Evolutionary conservation across 2,329 filamentous ascomycete species (phyloP), one percentile per base, ranked within the genome.

Genomic region (Aureobasidium lini): DNA sequence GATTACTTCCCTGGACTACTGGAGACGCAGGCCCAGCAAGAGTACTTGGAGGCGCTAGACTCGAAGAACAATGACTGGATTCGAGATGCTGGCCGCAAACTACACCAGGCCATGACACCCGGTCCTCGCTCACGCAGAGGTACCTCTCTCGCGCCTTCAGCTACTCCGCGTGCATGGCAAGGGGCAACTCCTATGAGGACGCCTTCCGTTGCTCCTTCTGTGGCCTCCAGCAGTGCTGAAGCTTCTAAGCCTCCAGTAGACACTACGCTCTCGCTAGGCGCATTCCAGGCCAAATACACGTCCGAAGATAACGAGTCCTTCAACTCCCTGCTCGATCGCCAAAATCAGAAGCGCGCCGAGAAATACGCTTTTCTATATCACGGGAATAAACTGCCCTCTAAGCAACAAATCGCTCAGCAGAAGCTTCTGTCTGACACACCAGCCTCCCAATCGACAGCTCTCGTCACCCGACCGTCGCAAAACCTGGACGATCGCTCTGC

Each of bases 271-370:
- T 91, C 87, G 61, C 80, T 99, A 1, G 84, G 86, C 57, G 84
- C 86, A 1, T 99, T 96, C 68, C 94, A 99, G 70, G 82, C 88
- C 3, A 93, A 89, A 65, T 97, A 96, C 75, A 99, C 93, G 1
- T 96, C 90, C 68, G 94, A 99, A 73, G 94, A 99, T 71, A 97
- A 97, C 69, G 94, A 96, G 70, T 95, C 89, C 66, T 97, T 99
- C 76, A 95, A 96, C 73, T 88, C 87, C 66, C 79, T 99, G 1
- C 78, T 97, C 31, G 94, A 99, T 75, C 89, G 86, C 68, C 90
- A 96, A 69, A 99, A 96, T 69, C 81, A 86, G 62, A 93, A 91
- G 71, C 84, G 81, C 53, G 86, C 88, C 0, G 87, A 92, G 68
- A 95, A 93, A 67, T 89, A 96, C 69, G 85, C 85, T 1, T 96